Percentiles rank a stretch among this genome's conserved stretches.
Conservation (phyloP, 805 yeast genomes). For the Schwanniomyces pseudopolymorphus region DNA sequence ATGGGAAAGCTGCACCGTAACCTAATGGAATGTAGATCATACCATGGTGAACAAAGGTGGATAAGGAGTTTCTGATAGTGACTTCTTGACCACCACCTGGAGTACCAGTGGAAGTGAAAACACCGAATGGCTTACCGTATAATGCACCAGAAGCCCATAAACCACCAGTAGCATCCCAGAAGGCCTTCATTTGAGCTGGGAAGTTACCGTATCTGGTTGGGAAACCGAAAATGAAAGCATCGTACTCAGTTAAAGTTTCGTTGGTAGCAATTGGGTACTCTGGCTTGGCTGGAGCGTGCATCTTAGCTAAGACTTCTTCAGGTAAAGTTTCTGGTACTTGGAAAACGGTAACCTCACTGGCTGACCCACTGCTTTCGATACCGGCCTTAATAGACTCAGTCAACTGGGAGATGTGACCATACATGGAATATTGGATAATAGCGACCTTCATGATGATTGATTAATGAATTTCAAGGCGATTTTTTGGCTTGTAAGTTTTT, state of each 20-base stretch:
- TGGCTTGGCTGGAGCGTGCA: slow-evolving; percentile 70
- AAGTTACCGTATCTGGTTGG: slow-evolving; percentile 78
- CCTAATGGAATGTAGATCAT: slow-evolving; percentile 77
- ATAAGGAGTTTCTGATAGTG: slow-evolving; percentile 59
- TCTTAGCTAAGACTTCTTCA: slow-evolving; percentile 54
- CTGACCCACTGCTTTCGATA: slow-evolving; percentile 60
- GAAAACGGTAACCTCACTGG: slow-evolving; percentile 63
- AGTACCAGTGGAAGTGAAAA: slow-evolving; percentile 69
- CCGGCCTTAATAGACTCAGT: slow-evolving; percentile 73
- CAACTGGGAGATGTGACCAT: slow-evolving; percentile 70
- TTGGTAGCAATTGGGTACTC: slow-evolving; percentile 57
- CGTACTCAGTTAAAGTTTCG: slow-evolving; percentile 59
- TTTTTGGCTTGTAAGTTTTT: neutral
- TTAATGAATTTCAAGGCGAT: neutral
- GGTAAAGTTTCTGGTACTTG: slow-evolving; percentile 80
- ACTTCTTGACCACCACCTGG: slow-evolving; percentile 80
- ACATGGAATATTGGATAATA: slow-evolving; percentile 76
- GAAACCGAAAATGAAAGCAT: slow-evolving; percentile 73
- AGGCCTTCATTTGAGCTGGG: slow-evolving; percentile 74
- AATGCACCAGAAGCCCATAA: slow-evolving; percentile 73
- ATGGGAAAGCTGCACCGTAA: slow-evolving; percentile 56
- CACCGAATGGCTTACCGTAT: slow-evolving; percentile 70
- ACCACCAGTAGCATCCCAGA: slow-evolving; percentile 77
- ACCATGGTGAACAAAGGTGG: slow-evolving; percentile 73
- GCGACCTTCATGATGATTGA: slow-evolving; percentile 51